phyloP scores from a whole-genome alignment of 768 basidiomycete species.

The Amanita exitialis region DNA sequence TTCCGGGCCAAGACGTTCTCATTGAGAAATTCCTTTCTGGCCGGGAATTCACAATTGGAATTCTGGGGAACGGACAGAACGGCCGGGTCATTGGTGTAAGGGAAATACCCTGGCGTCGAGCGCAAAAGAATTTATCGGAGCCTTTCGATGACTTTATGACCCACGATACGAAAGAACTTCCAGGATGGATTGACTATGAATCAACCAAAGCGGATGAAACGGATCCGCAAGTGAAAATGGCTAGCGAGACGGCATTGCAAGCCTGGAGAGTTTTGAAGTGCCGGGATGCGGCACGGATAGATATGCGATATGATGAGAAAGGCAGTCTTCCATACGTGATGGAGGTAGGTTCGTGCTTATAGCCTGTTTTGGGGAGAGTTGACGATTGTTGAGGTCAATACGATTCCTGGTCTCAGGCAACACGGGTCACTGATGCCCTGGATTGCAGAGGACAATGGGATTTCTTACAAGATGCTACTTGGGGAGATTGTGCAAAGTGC shows the following conservation, averaged over 20 bases:
- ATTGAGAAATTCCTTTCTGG: slow-evolving; percentile 17
- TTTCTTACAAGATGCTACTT: background rate
- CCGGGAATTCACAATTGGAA: slow-evolving; percentile 16
- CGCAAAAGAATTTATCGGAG: background rate
- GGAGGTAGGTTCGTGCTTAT: background rate
- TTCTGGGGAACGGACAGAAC: slow-evolving; percentile 15
- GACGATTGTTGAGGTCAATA: background rate
- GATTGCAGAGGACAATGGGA: background rate
- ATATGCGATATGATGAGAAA: background rate
- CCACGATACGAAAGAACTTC: background rate
- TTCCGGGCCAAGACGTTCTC: slow-evolving; percentile 13
- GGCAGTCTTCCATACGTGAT: background rate
- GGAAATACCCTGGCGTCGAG: background rate
- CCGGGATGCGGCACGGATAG: background rate
- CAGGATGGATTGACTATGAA: background rate
- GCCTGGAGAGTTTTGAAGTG: background rate
- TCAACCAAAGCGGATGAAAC: background rate
- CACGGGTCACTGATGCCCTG: background rate
- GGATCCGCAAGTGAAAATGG: slow-evolving; percentile 9
- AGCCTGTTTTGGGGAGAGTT: background rate
- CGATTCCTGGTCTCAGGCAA: background rate
- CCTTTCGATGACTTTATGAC: background rate
- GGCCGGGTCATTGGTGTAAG: slow-evolving; percentile 12
- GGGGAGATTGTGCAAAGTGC: background rate
- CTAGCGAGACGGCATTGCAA: slow-evolving; percentile 8